Percentiles rank a stretch among this genome's conserved stretches.
phyloP scores from a whole-genome alignment of 768 basidiomycete genomes.

The Piloderma croceum region DNA sequence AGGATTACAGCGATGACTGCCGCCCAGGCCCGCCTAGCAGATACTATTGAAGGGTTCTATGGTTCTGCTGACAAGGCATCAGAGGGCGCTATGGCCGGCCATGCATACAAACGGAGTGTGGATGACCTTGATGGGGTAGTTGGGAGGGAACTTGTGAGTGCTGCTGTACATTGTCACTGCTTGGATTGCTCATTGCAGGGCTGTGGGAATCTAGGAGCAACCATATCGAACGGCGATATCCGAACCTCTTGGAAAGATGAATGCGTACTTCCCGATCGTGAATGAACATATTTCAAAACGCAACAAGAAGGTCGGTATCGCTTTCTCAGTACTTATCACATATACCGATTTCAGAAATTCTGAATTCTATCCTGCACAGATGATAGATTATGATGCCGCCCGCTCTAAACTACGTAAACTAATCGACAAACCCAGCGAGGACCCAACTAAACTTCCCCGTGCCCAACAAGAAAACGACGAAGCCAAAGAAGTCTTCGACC shows the following conservation, averaged over 20 bases:
- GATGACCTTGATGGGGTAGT: slow-evolving; percentile 89
- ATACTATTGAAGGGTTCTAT: slow-evolving; percentile 92
- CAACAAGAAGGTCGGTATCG: slow-evolving; percentile 78
- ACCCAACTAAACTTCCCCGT: slow-evolving; percentile 86
- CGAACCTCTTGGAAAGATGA: slow-evolving; percentile 95
- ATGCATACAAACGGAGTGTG: slow-evolving; percentile 92
- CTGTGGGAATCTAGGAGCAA: slow-evolving; percentile 54
- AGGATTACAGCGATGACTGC: slow-evolving; percentile 74
- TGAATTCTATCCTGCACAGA: slow-evolving; percentile 53
- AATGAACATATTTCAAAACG: slow-evolving; percentile 93
- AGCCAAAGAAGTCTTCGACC: slow-evolving; percentile 86
- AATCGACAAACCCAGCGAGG: slow-evolving; percentile 89
- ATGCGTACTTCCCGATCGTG: slow-evolving; percentile 87
- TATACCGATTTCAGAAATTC: too few relatives aligned
- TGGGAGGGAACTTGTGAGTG: slow-evolving; percentile 76
- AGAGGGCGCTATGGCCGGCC: slow-evolving; percentile 93
- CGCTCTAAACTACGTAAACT: slow-evolving; percentile 86
- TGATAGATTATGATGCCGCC: slow-evolving; percentile 93
- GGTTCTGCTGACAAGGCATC: slow-evolving; percentile 75
- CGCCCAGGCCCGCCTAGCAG: slow-evolving; percentile 88
- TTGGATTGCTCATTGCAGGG: background rate
- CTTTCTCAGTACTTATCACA: background rate
- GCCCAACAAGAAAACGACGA: slow-evolving; percentile 97
- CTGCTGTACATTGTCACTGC: too few relatives aligned
- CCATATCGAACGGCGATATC: slow-evolving; percentile 93